A percentile compares a stretch with the other conserved stretches of the same genome.
These are phyloP conservation scores for Sextonia rubra DNA, from an alignment of 164 flowering plant species.

Conservation along the genomic window DNA sequence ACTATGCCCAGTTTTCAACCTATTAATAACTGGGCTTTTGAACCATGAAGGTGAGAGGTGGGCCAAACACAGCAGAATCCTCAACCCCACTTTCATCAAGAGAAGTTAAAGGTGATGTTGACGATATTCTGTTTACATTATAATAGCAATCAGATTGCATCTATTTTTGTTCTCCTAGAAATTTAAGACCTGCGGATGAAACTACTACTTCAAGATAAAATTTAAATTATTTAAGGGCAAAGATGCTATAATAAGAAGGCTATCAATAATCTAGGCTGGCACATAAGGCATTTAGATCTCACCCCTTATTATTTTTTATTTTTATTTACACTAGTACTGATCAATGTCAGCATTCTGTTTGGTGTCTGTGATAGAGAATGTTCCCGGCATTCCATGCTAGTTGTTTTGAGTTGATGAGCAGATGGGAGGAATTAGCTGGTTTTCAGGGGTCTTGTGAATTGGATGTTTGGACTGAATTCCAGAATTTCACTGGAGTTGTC, in stretches of 20 bases:
- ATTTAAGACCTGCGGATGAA: neutral
- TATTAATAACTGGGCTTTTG: constrained; percentile 10
- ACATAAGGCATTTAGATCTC: neutral
- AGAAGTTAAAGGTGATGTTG: constrained; percentile 12
- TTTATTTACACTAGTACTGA: neutral
- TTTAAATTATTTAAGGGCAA: neutral
- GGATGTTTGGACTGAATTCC: constrained; percentile 17
- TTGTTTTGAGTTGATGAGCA: constrained; percentile 14
- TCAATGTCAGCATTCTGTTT: neutral
- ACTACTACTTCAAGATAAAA: neutral
- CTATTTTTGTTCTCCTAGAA: neutral
- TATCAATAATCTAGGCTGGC: neutral
- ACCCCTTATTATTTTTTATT: neutral
- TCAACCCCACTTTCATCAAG: constrained; percentile 25
- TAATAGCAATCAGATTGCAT: neutral
- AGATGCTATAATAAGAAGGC: neutral
- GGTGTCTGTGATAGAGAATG: constrained; percentile 10
- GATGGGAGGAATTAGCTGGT: constrained; percentile 14
- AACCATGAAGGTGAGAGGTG: constrained; percentile 19
- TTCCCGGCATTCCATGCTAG: constrained; percentile 14
- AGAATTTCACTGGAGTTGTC: constrained; percentile 18
- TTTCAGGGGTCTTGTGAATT: constrained; percentile 11
- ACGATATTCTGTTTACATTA: neutral
- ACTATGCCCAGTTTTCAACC: neutral
- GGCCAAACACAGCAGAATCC: constrained; percentile 23